These are phyloP conservation scores for Phialophora chinensis DNA, from an alignment of 2,329 filamentous ascomycete species.

Conservation along the genomic window DNA sequence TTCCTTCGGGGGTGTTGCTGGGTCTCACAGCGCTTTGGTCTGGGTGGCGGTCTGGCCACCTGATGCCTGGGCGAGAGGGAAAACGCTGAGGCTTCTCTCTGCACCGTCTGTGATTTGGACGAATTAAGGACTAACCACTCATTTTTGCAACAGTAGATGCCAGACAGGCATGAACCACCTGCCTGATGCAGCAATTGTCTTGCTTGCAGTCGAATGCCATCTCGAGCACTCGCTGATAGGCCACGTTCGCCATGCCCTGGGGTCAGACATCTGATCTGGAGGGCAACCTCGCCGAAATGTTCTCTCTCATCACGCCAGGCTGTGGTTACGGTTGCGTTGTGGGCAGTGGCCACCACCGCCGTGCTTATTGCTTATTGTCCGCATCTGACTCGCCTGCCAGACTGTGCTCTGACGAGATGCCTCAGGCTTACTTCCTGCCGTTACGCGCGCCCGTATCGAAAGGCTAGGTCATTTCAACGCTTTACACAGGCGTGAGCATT, in stretches of 20 bases:
- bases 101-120: neutral
- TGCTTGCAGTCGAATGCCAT: slow-evolving; percentile 4
- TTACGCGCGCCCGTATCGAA: neutral
- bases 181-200: slow-evolving; percentile 18
- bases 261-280: slow-evolving; percentile 1
- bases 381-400: slow-evolving; percentile 11
- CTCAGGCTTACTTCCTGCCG: slow-evolving; percentile 10
- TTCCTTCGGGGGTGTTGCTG: slow-evolving; percentile 4
- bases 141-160: slow-evolving; percentile 8
- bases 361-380: slow-evolving; percentile 25
- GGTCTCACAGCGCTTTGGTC: neutral
- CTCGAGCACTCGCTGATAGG: slow-evolving; percentile 16
- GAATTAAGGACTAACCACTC: slow-evolving; percentile 10
- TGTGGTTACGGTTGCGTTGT: slow-evolving; percentile 12
- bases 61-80: neutral
- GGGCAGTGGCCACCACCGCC: slow-evolving; percentile 20
- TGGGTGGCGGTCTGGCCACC: neutral
- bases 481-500: slow-evolving; percentile 9
- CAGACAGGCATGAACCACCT: slow-evolving; percentile 7
- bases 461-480: slow-evolving; percentile 18
- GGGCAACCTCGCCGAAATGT: slow-evolving; percentile 7
- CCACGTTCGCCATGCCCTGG: neutral
- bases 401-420: slow-evolving; percentile 3
- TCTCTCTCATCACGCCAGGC: slow-evolving; percentile 15
- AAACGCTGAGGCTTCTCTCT: neutral